Conservation (phyloP, 108 stramenopile genomes). For the Cyclostephanos tholiformis region DNA sequence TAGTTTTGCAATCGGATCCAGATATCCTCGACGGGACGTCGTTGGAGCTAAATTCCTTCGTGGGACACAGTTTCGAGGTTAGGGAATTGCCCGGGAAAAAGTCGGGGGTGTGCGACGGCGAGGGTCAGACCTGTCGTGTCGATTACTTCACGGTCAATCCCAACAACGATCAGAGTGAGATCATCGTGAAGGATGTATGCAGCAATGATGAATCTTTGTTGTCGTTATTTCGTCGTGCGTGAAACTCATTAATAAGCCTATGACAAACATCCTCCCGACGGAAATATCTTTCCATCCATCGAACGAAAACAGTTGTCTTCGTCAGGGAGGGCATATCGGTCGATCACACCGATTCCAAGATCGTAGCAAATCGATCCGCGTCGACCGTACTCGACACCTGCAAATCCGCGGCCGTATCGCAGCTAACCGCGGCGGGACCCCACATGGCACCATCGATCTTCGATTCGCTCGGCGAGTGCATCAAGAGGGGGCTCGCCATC, state of each 20-base stretch:
- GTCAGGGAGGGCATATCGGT: constrained; percentile 43
- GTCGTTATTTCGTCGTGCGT: constrained; percentile 8
- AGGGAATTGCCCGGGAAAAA: constrained; percentile 62
- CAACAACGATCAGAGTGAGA: constrained; percentile 67
- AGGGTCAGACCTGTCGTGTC: constrained; percentile 52
- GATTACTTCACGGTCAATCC: constrained; percentile 63
- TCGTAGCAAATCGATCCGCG: constrained; percentile 56
- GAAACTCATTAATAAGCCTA: background rate
- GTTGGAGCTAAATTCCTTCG: constrained; percentile 60
- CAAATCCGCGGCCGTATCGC: constrained; percentile 40
- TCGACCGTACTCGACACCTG: constrained; percentile 51
- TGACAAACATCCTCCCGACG: background rate
- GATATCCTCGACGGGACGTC: constrained; percentile 60
- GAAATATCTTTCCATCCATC: background rate
- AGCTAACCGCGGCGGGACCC: constrained; percentile 20
- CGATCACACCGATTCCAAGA: constrained; percentile 59
- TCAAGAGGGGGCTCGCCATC: constrained; percentile 49
- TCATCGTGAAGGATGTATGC: background rate
- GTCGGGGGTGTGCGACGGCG: constrained; percentile 58
- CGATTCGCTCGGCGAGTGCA: constrained; percentile 51
- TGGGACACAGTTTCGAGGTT: constrained; percentile 77
- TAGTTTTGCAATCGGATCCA: constrained; percentile 54
- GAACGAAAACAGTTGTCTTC: constrained; percentile 38
- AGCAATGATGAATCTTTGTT: background rate
- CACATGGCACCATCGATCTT: constrained; percentile 14